Percentiles rank a stretch among this genome's conserved stretches.
Evolutionary conservation across 768 basidiomycete species (phyloP).

Genomic region (Suillus subluteus): DNA sequence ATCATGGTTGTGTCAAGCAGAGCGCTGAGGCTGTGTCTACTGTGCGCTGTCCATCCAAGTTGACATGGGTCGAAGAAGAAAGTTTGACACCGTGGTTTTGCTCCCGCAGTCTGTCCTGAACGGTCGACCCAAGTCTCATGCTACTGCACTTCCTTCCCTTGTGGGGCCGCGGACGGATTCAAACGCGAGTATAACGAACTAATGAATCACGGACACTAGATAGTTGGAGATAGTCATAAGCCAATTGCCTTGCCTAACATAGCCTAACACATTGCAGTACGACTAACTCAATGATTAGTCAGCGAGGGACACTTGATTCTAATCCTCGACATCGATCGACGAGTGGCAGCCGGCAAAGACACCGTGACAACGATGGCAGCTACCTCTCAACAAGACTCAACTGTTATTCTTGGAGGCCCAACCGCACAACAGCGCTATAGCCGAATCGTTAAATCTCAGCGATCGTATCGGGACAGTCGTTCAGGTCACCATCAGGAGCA

Average conservation of each 20-base stretch:
- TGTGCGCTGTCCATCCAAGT: neutral
- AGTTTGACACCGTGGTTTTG: neutral
- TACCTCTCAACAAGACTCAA: constrained; percentile 8
- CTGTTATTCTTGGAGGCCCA: neutral
- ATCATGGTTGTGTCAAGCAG: neutral
- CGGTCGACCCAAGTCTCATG: neutral
- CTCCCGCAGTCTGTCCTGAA: neutral
- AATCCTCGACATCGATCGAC: too few relatives aligned
- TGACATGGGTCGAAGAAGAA: neutral
- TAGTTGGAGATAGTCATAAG: too few relatives aligned
- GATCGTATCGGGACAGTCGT: constrained; percentile 2
- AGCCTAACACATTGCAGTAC: too few relatives aligned
- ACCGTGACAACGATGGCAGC: neutral
- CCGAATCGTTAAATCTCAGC: neutral
- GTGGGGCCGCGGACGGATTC: neutral
- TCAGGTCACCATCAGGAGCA: constrained; percentile 6
- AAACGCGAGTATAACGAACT: neutral
- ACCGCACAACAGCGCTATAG: neutral
- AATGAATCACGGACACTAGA: too few relatives aligned
- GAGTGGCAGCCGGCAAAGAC: neutral
- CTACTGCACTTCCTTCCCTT: neutral
- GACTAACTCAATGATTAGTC: too few relatives aligned
- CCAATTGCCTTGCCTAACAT: too few relatives aligned
- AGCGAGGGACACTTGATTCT: too few relatives aligned
- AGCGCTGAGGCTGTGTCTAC: neutral